Conservation (phyloP, 331 rosid species). For the Malus hybrid region DNA sequence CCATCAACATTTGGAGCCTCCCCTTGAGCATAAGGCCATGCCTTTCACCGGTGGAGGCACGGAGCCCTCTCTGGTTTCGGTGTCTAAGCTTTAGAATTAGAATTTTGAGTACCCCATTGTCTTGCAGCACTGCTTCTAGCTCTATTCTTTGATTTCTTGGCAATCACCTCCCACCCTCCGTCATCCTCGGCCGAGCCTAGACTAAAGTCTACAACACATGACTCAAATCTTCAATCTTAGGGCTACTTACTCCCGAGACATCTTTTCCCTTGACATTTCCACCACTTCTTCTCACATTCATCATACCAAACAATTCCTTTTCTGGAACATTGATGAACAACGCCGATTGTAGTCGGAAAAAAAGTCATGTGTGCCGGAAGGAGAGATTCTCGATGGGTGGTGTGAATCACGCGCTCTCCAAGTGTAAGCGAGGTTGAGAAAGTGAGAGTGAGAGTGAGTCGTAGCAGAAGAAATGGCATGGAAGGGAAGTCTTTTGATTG, state of each 20-base stretch:
- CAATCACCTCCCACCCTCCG: constrained; percentile 69
- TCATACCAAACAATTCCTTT: constrained; percentile 4
- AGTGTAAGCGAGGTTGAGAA: not conserved
- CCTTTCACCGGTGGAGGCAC: no score
- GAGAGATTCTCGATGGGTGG: not conserved
- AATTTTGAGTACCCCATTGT: constrained; percentile 39
- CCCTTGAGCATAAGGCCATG: no score
- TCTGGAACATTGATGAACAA: not conserved
- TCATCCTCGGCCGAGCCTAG: constrained; percentile 43
- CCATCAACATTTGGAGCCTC: no score
- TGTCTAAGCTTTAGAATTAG: constrained; percentile 39
- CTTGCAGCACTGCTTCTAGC: constrained; percentile 62
- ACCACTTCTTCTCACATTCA: constrained; percentile 54
- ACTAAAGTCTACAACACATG: constrained; percentile 37
- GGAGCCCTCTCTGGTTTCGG: not conserved
- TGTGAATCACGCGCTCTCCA: not conserved
- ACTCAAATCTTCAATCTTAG: constrained; percentile 35
- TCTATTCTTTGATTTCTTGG: constrained; percentile 59
- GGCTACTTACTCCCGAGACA: constrained; percentile 16
- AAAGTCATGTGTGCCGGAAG: not conserved
- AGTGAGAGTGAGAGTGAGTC: not conserved
- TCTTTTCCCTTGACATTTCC: constrained; percentile 47
- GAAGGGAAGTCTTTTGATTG: constrained; percentile 34
- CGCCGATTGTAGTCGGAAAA: not conserved
- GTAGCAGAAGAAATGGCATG: not conserved